Conservation (phyloP, 257 asterid species). For the Scutellaria minor region DNA sequence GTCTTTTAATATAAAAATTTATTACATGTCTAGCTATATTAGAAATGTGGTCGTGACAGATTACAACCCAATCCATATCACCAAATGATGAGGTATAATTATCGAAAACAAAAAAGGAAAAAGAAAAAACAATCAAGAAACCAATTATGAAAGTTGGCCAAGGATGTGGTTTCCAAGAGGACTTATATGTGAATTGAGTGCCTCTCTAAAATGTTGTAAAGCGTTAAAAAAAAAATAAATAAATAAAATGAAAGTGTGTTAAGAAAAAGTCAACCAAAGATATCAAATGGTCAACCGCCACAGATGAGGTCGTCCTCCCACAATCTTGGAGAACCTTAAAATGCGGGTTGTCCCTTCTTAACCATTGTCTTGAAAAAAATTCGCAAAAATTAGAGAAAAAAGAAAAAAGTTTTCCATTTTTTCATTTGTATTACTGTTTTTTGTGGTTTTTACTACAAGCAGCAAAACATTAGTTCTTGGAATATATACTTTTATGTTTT, state of each 20-base stretch:
- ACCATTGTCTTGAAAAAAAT: constrained; percentile 32
- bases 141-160: too few species aligned
- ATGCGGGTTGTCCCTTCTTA: constrained; percentile 35
- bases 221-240: background rate
- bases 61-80: too few species aligned
- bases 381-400: constrained; percentile 12
- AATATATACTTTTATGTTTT: constrained; percentile 11
- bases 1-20: too few species aligned
- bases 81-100: too few species aligned
- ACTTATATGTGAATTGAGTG: too few species aligned
- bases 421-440: constrained; percentile 21
- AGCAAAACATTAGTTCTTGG: constrained; percentile 32
- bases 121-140: too few species aligned
- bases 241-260: background rate
- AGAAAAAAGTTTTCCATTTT: constrained; percentile 9
- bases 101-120: too few species aligned
- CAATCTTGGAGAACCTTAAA: constrained; percentile 42
- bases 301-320: constrained; percentile 31
- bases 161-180: too few species aligned
- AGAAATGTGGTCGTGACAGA: too few species aligned
- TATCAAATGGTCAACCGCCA: constrained; percentile 36
- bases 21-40: too few species aligned
- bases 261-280: constrained; percentile 23
- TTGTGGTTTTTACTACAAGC: constrained; percentile 32
- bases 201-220: too few species aligned